Base-by-base conservation (phyloP, 345 rosid species). In the Eutrema heterophyllum region DNA sequence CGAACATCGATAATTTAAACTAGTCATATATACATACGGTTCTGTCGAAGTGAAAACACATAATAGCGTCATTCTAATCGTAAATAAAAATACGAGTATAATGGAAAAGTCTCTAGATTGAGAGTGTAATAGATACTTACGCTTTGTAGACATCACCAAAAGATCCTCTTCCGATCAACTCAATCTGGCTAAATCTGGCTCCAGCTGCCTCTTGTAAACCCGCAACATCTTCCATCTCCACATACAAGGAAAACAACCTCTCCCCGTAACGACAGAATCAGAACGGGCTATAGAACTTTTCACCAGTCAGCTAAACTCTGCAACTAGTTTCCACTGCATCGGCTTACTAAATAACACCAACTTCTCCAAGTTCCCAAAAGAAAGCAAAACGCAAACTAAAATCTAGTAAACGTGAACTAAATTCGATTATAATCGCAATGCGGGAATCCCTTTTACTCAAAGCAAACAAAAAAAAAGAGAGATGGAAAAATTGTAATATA, bases 141-240 rank as follows among this genome's bases (percentile, higher is more conserved):
- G 92, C 98, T 86, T 94, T 94, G 76, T 91, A 94, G 72, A 94
- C 98, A 53, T 94, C 98, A 0, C 98, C 98, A 45, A 94, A 94
- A 0, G 97, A 94, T 43, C 98, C 98, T 85, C 92, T 87, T 35
- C 98, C 98, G n/a, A 94, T 94, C 82, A 89, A 85, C 86, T 91
- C 96, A 63, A 83, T 72, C 33, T 89, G 87, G 78, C 81, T 87
- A 82, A 94, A 94, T 81, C 96, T 86, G 68, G 84, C 73, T 71
- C 92, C 92, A 0, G 96, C 85, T 2, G 97, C 96, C 83, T 91
- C 97, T 35, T 74, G 79, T 74, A 95, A 80, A 44, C 92, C 99
- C 29, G 80, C 85, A 68, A 86, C 82, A 83, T 92, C 97, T 52
- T 83, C 93, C 99, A 92, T 90, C 76, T 78, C 73, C 50, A 66